Conservation (phyloP, 768 basidiomycete species). For the Calvatia gigantea region DNA sequence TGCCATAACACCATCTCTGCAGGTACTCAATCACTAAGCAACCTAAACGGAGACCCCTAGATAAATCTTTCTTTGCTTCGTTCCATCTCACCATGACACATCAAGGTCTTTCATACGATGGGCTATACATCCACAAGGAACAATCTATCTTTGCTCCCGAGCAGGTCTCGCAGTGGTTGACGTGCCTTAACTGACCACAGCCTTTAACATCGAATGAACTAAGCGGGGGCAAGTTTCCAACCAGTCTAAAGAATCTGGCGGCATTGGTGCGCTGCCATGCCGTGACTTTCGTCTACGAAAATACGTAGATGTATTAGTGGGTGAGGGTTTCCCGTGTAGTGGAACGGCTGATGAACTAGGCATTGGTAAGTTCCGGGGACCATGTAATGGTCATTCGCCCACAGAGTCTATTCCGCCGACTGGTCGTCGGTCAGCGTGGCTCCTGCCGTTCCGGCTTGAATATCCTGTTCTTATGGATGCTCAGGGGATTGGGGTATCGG, state of each 20-base stretch:
- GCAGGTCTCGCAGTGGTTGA: neutral
- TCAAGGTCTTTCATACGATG: neutral
- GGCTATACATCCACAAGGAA: neutral
- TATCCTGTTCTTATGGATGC: conserved; percentile 5
- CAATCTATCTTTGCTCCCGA: neutral
- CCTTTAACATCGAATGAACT: neutral
- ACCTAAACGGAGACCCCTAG: neutral
- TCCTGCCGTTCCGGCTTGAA: conserved; percentile 6
- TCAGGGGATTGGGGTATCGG: neutral
- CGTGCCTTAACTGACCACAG: neutral
- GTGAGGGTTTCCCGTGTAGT: neutral
- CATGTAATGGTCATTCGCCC: neutral
- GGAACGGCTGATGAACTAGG: neutral
- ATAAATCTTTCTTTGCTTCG: neutral
- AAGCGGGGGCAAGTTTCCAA: neutral
- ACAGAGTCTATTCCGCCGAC: neutral
- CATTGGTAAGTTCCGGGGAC: neutral
- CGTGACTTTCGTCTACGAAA: conserved; percentile 4
- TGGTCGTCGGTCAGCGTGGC: neutral
- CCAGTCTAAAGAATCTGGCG: neutral
- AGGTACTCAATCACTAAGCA: neutral
- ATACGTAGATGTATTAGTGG: conserved; percentile 2
- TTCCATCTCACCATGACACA: neutral
- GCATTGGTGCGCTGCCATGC: neutral
- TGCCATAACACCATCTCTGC: neutral